These are phyloP conservation scores for Geotrichum carabidarum DNA, from an alignment of 1,139 yeast species.

Conservation along the genomic window DNA sequence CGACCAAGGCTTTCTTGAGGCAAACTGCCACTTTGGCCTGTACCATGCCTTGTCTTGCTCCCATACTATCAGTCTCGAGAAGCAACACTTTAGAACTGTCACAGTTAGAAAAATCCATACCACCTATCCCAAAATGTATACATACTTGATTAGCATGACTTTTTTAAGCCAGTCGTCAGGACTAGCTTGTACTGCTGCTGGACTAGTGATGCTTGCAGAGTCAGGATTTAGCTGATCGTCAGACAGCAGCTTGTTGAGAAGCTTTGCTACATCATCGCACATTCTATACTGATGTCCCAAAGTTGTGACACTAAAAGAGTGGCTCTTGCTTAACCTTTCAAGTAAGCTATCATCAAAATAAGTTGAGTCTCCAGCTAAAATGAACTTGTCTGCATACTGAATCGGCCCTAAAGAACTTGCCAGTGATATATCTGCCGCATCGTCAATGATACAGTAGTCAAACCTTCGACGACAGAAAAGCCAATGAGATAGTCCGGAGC, in stretches of 20 bases:
- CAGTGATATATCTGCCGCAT: slow-evolving; percentile 90
- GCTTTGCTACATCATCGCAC: slow-evolving; percentile 81
- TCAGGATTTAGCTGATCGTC: slow-evolving; percentile 76
- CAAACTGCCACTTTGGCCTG: too few species aligned
- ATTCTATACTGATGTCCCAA: slow-evolving; percentile 83
- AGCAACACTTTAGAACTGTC: slow-evolving; percentile 57
- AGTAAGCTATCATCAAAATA: slow-evolving; percentile 72
- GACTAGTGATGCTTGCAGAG: slow-evolving; percentile 49
- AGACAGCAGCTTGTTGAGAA: slow-evolving; percentile 77
- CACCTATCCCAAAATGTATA: neutral
- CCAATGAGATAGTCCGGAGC: slow-evolving; percentile 61
- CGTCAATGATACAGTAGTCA: slow-evolving; percentile 93
- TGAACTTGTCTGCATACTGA: slow-evolving; percentile 66
- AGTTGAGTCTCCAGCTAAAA: slow-evolving; percentile 75
- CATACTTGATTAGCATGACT: slow-evolving; percentile 40
- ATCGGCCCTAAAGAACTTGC: slow-evolving; percentile 89
- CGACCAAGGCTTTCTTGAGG: too few species aligned
- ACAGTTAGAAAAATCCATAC: neutral
- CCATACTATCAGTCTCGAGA: slow-evolving; percentile 59
- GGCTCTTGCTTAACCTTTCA: slow-evolving; percentile 60
- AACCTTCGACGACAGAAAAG: slow-evolving; percentile 56
- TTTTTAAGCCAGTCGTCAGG: slow-evolving; percentile 30
- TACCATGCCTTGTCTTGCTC: too few species aligned
- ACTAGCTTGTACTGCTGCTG: too few species aligned
- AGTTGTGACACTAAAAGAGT: slow-evolving; percentile 68